Percentiles rank a stretch among this genome's conserved stretches.
Evolutionary conservation across 352 stramenopile species (phyloP).

Genomic region (Phytophthora chlamydospora): DNA sequence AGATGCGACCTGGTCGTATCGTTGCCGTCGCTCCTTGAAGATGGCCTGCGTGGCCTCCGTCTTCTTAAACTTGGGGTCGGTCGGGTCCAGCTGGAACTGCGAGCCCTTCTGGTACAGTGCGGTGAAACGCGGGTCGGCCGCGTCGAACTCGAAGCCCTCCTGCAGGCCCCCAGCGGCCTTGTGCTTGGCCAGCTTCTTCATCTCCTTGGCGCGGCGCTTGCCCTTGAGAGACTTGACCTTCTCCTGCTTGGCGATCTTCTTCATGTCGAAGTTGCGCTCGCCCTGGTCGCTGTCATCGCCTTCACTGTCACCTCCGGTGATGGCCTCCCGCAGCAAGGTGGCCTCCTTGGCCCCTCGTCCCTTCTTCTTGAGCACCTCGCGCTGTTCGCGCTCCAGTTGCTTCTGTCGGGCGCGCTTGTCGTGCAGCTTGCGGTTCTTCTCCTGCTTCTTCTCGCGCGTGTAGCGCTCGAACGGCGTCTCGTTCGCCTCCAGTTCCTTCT

Average conservation of each 20-base stretch:
- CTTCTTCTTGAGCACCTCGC: conserved; percentile 72
- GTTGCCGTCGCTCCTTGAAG: conserved; percentile 79
- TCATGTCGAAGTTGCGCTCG: conserved; percentile 89
- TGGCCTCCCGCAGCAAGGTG: conserved; percentile 64
- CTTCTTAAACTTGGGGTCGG: conserved; percentile 86
- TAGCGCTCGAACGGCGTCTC: conserved; percentile 89
- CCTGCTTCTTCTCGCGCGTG: conserved; percentile 83
- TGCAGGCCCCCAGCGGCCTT: conserved; percentile 55
- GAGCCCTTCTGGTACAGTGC: conserved; percentile 79
- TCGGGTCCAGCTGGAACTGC: conserved; percentile 85
- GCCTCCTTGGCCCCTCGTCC: conserved; percentile 49
- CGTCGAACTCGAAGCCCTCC: conserved; percentile 80
- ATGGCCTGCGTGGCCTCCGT: conserved; percentile 81
- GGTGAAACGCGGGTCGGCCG: conserved; percentile 72
- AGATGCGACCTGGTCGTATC: conserved; percentile 42
- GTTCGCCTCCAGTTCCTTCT: conserved; percentile 76
- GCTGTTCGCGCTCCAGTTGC: conserved; percentile 64
- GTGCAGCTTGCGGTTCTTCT: conserved; percentile 87
- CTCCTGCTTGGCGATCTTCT: conserved; percentile 74
- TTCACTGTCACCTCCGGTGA: conserved; percentile 44
- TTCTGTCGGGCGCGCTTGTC: conserved; percentile 77
- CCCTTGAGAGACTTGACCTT: conserved; percentile 80
- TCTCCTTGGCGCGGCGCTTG: conserved; percentile 80
- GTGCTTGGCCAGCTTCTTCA: conserved; percentile 73
- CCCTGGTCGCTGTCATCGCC: conserved; percentile 41